Percentiles rank a stretch among this genome's conserved stretches.
Conservation (phyloP, 2,329 filamentous ascomycete species). For the Colletotrichum eleusines region DNA sequence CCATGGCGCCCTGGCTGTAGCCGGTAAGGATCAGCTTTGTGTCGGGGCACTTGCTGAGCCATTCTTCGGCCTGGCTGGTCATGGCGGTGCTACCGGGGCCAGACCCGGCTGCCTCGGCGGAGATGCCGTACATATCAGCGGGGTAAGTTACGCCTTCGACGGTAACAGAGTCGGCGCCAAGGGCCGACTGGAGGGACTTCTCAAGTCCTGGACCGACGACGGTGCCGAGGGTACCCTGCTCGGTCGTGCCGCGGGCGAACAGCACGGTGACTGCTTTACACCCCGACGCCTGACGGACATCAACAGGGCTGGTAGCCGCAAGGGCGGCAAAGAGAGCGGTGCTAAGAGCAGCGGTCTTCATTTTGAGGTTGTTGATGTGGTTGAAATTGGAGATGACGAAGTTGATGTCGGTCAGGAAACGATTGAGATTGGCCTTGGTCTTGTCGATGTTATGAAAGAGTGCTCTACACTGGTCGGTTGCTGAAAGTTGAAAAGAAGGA, state of each 20-base stretch:
- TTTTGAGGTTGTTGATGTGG: constrained; percentile 34
- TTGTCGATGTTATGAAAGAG: not conserved
- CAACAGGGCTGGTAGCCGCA: constrained; percentile 42
- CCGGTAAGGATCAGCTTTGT: constrained; percentile 62
- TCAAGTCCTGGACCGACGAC: constrained; percentile 64
- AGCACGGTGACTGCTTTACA: constrained; percentile 65
- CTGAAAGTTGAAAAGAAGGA: not conserved
- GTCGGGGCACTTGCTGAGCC: constrained; percentile 56
- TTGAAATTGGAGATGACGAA: not conserved
- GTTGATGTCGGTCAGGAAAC: constrained; percentile 16
- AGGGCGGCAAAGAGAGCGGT: constrained; percentile 46
- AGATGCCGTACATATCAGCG: constrained; percentile 58
- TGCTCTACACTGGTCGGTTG: constrained; percentile 18
- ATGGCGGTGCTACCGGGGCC: constrained; percentile 57
- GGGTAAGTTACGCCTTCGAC: constrained; percentile 67
- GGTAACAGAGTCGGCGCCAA: constrained; percentile 59
- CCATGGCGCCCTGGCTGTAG: constrained; percentile 57
- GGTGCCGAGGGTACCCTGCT: constrained; percentile 64
- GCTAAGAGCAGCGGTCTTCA: constrained; percentile 52
- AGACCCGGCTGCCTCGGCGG: constrained; percentile 57
- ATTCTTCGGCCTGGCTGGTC: constrained; percentile 47
- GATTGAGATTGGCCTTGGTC: not conserved
- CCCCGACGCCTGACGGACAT: constrained; percentile 30
- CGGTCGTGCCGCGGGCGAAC: constrained; percentile 67
- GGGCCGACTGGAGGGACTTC: constrained; percentile 54